Base-by-base conservation (phyloP, 306 rosid genomes). In the Rosa multiflora region DNA sequence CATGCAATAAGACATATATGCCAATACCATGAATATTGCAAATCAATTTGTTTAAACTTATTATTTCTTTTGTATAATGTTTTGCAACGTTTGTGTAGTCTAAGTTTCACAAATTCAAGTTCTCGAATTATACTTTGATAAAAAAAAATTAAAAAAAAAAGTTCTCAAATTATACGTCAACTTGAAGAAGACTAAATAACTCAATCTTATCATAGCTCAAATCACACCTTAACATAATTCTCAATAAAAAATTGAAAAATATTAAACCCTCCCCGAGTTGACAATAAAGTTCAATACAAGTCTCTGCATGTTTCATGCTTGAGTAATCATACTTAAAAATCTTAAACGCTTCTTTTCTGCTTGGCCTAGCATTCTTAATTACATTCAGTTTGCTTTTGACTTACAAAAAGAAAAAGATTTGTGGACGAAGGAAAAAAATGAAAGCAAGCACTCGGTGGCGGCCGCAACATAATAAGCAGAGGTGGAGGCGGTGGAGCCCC, bases 401-500 rank as follows among this genome's bases (percentile, higher is more conserved):
- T 37, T 51, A 29, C 43, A 7, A 39, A 78, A 17, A 6, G 5
- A 32, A 20, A 76, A 12, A 0, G 13, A 26, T 64, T 64, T 18
- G 75, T 48, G 81, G 63, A 67, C 32, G 66, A 49, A 39, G 39
- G 11, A 46, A 2, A 39, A 5, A 67, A 3, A 32, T 32, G 37
- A 32, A 32, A 32, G 37, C 37, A 26, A 11, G 10, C 14, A 67
- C 29, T 43, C 0, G 58, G 82, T 62, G 82, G 87, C 75, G 79
- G 83, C 47, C 67, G 73, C 29, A 68, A 21, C 52, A 66, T 61
- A 53, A 53, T 67, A 62, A 74, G 83, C 77, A 82, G 91, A 21
- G 74, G 6, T 61, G 76, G 52, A 17, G 39, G 79, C 32, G 79
- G 88, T 88, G 91, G 94, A 84, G 86, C 87, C 91, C 79, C 75